These are phyloP conservation scores for Theileria equi DNA, from an alignment of 169 alveolate species.

Conservation along the genomic window DNA sequence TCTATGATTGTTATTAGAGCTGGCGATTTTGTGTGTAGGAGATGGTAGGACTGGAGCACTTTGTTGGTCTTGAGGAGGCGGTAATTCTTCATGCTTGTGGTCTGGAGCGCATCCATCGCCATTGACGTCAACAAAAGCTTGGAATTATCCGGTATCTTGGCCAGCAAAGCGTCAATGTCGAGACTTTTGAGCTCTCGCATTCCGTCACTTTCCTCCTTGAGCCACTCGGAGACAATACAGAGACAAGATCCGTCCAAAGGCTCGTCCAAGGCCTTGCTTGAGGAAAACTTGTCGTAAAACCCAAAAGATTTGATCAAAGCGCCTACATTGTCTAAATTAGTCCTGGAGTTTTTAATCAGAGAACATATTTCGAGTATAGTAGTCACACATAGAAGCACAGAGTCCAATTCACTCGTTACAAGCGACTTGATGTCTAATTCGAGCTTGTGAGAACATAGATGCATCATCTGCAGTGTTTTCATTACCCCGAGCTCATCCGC, in stretches of 20 bases:
- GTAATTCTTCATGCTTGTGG: slow-evolving; percentile 53
- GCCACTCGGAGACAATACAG: neutral
- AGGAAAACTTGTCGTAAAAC: neutral
- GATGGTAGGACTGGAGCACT: slow-evolving; percentile 35
- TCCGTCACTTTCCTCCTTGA: slow-evolving; percentile 3
- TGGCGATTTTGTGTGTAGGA: slow-evolving; percentile 27
- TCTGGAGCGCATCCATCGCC: too few species aligned
- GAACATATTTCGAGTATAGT: slow-evolving; percentile 51
- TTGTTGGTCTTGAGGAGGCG: slow-evolving; percentile 35
- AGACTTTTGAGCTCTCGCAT: too few species aligned
- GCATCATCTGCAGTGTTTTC: slow-evolving; percentile 60
- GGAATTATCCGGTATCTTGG: neutral
- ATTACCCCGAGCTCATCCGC: slow-evolving; percentile 49
- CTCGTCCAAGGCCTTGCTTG: neutral
- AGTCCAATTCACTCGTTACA: slow-evolving; percentile 48
- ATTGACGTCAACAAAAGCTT: too few species aligned
- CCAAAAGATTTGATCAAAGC: neutral
- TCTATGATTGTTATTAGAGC: neutral
- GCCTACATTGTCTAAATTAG: slow-evolving; percentile 18
- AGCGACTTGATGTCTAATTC: slow-evolving; percentile 42
- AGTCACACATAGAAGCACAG: slow-evolving; percentile 36
- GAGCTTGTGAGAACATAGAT: slow-evolving; percentile 41
- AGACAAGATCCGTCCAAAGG: neutral
- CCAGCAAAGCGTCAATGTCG: too few species aligned
- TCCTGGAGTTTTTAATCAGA: slow-evolving; percentile 36